phyloP scores from a whole-genome alignment of 495 filamentous ascomycete genomes.

The Rostrohypoxylon terebratum region DNA sequence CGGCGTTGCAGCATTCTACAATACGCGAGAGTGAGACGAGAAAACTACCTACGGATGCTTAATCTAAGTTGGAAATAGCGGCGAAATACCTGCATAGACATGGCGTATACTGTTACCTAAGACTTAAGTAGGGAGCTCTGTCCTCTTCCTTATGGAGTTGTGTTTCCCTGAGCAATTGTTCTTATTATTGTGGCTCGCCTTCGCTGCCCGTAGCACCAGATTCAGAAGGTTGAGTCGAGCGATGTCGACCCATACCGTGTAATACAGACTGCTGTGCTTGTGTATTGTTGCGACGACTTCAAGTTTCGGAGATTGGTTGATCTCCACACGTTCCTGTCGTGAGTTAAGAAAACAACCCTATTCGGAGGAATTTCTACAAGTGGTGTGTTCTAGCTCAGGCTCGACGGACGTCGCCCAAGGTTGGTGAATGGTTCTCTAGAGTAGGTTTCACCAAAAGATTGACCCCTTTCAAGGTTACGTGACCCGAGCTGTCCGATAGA shows the following conservation, averaged over 20 bases:
- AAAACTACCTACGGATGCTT: neutral
- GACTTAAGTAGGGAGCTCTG: neutral
- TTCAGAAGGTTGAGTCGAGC: conserved; percentile 22
- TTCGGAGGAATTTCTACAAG: conserved; percentile 28
- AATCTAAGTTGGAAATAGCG: neutral
- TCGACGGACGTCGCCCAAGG: neutral
- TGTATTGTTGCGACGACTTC: conserved; percentile 28
- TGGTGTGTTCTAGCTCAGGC: neutral
- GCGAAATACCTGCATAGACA: neutral
- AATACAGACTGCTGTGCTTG: conserved; percentile 27
- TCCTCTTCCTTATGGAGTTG: neutral
- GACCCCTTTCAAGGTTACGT: neutral
- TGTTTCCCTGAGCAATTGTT: neutral
- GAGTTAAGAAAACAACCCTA: conserved; percentile 23
- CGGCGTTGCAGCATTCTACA: conserved; percentile 3
- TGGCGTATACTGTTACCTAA: neutral
- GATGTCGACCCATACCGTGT: conserved; percentile 2
- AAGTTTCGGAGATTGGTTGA: conserved; percentile 30
- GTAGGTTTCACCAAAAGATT: neutral
- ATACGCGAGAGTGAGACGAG: neutral
- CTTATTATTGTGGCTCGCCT: neutral
- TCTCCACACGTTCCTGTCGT: conserved; percentile 35
- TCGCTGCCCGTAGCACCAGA: conserved; percentile 21
- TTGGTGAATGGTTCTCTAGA: neutral
- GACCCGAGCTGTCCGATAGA: neutral